These are phyloP conservation scores for Tremella fuciformis DNA, from an alignment of 768 basidiomycete species.

Conservation along the genomic window DNA sequence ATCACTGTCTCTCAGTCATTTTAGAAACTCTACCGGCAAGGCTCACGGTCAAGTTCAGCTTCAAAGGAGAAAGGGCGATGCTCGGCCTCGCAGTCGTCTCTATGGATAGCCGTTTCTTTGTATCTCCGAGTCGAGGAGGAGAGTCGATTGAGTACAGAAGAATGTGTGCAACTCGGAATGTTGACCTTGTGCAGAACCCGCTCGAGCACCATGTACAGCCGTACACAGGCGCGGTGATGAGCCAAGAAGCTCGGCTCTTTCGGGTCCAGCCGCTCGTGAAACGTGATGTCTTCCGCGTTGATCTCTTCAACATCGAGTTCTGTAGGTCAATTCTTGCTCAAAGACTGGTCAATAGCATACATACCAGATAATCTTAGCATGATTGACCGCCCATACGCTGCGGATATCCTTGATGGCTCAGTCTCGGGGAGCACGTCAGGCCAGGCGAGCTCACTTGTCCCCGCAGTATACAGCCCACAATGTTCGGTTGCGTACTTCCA, in stretches of 20 bases:
- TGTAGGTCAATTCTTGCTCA: too few relatives aligned
- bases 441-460: constrained; percentile 5
- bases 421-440: not conserved
- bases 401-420: constrained; percentile 2
- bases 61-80: not conserved
- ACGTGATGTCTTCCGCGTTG: not conserved
- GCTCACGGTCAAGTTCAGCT: not conserved
- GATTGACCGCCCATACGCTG: constrained; percentile 6
- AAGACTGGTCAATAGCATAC: too few relatives aligned
- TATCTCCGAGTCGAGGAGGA: not conserved
- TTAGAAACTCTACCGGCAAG: not conserved
- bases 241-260: not conserved
- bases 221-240: constrained; percentile 2
- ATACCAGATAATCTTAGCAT: not conserved
- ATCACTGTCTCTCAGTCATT: not conserved
- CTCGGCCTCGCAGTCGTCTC: not conserved
- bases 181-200: constrained; percentile 7
- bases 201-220: constrained; percentile 4
- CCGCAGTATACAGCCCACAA: constrained; percentile 8
- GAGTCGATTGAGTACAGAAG: not conserved
- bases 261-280: not conserved
- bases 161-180: constrained; percentile 7
- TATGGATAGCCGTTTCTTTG: not conserved
- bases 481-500: constrained; percentile 4
- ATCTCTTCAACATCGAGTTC: constrained; percentile 4